These are phyloP conservation scores for Heliamphora pulchella DNA, from an alignment of 179 eudicot species.

Conservation along the genomic window DNA sequence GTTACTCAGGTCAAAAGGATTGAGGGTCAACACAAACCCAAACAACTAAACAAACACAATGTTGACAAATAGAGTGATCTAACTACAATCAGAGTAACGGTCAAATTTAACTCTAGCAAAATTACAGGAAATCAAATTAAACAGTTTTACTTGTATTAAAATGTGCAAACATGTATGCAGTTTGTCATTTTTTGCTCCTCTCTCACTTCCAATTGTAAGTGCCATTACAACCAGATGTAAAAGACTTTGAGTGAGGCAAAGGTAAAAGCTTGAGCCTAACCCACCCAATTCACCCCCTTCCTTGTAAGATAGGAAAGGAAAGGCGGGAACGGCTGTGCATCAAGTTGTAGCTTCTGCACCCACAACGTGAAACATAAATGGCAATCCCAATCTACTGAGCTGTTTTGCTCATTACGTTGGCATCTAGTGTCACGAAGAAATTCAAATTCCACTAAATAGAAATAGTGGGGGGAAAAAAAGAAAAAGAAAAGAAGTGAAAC, in stretches of 20 bases:
- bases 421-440: neutral
- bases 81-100: neutral
- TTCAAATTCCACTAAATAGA: neutral
- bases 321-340: neutral
- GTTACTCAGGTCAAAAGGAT: neutral
- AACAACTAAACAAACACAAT: neutral
- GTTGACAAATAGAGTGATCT: neutral
- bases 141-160: neutral
- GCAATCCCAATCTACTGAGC: neutral
- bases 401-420: neutral
- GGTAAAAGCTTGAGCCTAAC: neutral
- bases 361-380: neutral
- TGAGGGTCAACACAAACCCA: neutral
- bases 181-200: too few species aligned
- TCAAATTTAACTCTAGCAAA: neutral
- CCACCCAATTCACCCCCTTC: neutral
- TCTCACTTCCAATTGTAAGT: neutral
- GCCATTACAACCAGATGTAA: neutral
- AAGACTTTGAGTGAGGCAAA: neutral
- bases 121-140: neutral
- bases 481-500: constrained; percentile 24
- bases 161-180: neutral
- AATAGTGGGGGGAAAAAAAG: neutral
- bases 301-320: neutral
- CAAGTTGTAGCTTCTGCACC: neutral